These are phyloP conservation scores for Dothidotthia symphoricarpi DNA, from an alignment of 2,329 filamentous ascomycete genomes.

Conservation along the genomic window DNA sequence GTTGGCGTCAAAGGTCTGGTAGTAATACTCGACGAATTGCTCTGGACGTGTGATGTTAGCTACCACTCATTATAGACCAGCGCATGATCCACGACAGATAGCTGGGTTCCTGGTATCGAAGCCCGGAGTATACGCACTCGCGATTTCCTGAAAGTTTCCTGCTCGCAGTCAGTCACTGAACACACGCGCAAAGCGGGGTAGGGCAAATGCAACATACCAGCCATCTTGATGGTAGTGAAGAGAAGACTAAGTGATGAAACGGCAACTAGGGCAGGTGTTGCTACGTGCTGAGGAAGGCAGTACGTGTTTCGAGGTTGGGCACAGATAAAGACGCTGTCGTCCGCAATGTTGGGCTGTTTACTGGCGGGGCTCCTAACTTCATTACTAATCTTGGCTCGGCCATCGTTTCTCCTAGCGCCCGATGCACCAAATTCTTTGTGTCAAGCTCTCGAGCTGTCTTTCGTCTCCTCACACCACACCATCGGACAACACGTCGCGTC, in stretches of 20 bases:
- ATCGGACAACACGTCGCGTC: background rate
- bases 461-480: constrained; percentile 1
- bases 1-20: constrained; percentile 77
- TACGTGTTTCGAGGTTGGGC: too few species aligned
- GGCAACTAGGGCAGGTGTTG: too few species aligned
- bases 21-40: constrained; percentile 89
- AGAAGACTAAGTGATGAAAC: too few species aligned
- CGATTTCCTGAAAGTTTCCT: constrained; percentile 30
- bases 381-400: too few species aligned
- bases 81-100: too few species aligned
- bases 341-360: too few species aligned
- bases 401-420: background rate
- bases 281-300: background rate
- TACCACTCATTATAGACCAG: too few species aligned
- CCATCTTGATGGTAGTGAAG: constrained; percentile 11
- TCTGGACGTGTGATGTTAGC: constrained; percentile 51
- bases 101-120: too few species aligned
- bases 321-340: too few species aligned
- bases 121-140: constrained; percentile 39
- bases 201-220: constrained; percentile 9
- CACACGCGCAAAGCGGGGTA: constrained; percentile 13
- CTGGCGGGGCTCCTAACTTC: too few species aligned
- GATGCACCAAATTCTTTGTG: too few species aligned
- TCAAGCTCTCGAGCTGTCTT: background rate
- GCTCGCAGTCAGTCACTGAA: constrained; percentile 10